These are phyloP conservation scores for Gillenia trifoliata DNA, from an alignment of 306 rosid species.

Conservation along the genomic window DNA sequence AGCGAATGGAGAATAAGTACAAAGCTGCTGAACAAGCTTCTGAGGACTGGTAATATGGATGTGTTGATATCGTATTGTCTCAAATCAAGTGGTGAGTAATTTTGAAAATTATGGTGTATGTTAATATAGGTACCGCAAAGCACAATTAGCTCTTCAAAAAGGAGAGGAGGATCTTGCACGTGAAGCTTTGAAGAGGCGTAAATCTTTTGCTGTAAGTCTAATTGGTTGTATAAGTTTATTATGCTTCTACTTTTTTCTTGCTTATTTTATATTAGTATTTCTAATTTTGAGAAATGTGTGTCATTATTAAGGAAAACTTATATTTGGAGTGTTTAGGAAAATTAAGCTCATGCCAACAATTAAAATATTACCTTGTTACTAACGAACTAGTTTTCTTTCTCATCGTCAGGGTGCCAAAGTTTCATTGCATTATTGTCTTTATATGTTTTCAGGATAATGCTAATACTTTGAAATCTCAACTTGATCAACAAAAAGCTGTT, in stretches of 20 bases:
- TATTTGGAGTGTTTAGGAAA: not conserved
- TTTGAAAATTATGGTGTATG: constrained; percentile 9
- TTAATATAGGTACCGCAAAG: constrained; percentile 72
- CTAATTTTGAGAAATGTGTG: not conserved
- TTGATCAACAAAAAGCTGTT: constrained; percentile 91
- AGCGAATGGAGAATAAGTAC: constrained; percentile 84
- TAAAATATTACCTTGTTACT: not conserved
- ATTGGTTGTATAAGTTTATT: not conserved
- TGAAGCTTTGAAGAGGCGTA: constrained; percentile 91
- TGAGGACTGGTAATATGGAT: constrained; percentile 76
- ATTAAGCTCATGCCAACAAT: not conserved
- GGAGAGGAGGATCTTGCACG: constrained; percentile 98
- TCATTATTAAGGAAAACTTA: not conserved
- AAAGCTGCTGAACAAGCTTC: constrained; percentile 89
- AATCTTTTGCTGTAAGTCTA: constrained; percentile 73
- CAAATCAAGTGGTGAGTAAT: not conserved
- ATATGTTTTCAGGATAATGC: constrained; percentile 81
- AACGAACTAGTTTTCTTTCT: not conserved
- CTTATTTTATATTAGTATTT: not conserved
- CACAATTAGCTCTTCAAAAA: constrained; percentile 89
- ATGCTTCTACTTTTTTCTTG: not conserved
- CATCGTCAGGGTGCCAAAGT: not conserved
- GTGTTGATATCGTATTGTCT: constrained; percentile 13
- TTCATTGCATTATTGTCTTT: constrained; percentile 12
- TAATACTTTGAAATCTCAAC: constrained; percentile 78